Conservation (phyloP, 2,329 filamentous ascomycete species). For the Penicillium corylophilum region DNA sequence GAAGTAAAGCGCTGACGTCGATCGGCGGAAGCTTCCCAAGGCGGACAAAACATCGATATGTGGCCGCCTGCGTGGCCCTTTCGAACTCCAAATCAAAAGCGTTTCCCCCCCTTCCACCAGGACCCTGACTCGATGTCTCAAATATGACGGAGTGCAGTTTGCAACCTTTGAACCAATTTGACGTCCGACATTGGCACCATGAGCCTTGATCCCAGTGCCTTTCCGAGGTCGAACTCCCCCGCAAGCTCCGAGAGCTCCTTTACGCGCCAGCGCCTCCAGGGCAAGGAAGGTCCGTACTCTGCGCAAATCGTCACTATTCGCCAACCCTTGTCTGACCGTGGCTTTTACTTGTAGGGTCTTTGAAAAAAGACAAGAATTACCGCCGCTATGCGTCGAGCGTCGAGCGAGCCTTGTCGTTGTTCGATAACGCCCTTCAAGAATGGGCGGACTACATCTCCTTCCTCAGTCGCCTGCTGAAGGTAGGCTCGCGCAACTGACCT, state of each 20-base stretch:
- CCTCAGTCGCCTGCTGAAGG: slow-evolving; percentile 84
- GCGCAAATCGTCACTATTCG: not conserved
- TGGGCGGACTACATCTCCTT: slow-evolving; percentile 99
- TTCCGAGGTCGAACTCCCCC: slow-evolving; percentile 60
- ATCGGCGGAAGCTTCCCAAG: slow-evolving; percentile 19
- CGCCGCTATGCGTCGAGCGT: slow-evolving; percentile 87
- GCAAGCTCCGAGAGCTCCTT: slow-evolving; percentile 81
- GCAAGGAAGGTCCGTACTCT: slow-evolving; percentile 67
- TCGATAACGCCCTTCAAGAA: slow-evolving; percentile 92
- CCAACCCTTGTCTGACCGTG: not conserved
- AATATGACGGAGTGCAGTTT: slow-evolving; percentile 37
- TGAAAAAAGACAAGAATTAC: slow-evolving; percentile 64
- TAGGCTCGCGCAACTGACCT: slow-evolving; percentile 37
- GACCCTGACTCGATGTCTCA: slow-evolving; percentile 26
- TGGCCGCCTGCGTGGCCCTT: slow-evolving; percentile 26
- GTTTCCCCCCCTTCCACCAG: slow-evolving; percentile 11
- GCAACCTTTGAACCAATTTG: slow-evolving; percentile 20
- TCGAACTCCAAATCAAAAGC: slow-evolving; percentile 15
- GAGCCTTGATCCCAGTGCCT: slow-evolving; percentile 44
- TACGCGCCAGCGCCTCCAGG: slow-evolving; percentile 73
- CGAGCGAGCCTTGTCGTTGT: slow-evolving; percentile 81
- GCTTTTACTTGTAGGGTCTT: slow-evolving; percentile 27
- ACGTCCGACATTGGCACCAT: slow-evolving; percentile 37
- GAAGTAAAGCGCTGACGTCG: slow-evolving; percentile 18
- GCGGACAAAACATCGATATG: slow-evolving; percentile 26